Evolutionary conservation across 2,329 filamentous ascomycete genomes (phyloP).

Genomic region (Seiridium unicorne): DNA sequence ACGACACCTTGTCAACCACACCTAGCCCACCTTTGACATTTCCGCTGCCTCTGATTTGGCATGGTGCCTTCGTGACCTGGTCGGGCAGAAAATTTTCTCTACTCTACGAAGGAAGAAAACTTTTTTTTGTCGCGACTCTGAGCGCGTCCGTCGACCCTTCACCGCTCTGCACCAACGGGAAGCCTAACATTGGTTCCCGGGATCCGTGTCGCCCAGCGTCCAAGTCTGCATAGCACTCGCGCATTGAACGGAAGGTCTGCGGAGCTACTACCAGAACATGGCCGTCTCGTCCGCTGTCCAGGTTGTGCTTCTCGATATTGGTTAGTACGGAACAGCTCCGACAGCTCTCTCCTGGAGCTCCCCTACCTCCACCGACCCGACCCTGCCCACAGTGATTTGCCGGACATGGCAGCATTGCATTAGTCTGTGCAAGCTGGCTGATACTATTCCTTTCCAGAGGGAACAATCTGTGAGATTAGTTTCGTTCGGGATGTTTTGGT

Average conservation of each 20-base stretch:
- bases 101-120: not conserved
- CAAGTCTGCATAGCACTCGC: not conserved
- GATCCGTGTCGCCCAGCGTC: constrained; percentile 7
- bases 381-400: constrained; percentile 8
- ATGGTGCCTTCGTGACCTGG: not conserved
- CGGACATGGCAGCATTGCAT: constrained; percentile 21
- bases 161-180: constrained; percentile 21
- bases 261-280: constrained; percentile 21
- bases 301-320: constrained; percentile 57
- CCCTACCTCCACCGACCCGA: not conserved
- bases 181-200: constrained; percentile 18
- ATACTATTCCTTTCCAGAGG: constrained; percentile 55
- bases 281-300: constrained; percentile 34
- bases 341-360: not conserved
- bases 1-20: constrained; percentile 17
- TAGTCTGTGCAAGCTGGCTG: constrained; percentile 37
- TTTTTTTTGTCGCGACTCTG: not conserved
- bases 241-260: not conserved
- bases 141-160: constrained; percentile 10
- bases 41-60: constrained; percentile 14
- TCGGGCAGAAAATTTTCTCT: not conserved
- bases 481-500: constrained; percentile 83
- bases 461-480: constrained; percentile 79
- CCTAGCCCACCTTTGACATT: constrained; percentile 13
- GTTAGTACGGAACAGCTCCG: constrained; percentile 36